Evolutionary conservation across 805 yeast genomes (phyloP).

Genomic region (Wickerhamomyces kurtzmanii): DNA sequence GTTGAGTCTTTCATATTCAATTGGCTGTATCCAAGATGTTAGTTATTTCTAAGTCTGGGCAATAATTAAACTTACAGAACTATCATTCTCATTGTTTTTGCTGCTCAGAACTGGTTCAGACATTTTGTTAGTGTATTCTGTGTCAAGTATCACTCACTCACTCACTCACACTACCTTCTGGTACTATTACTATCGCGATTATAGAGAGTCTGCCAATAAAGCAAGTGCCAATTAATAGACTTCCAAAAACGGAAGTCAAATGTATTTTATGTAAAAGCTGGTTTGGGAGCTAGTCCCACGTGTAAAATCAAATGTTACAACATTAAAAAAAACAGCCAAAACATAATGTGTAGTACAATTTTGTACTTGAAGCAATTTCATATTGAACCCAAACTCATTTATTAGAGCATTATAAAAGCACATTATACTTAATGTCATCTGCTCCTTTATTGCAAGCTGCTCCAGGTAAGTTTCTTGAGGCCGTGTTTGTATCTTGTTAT

Average conservation of each 20-base stretch:
- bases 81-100: too few relatives aligned
- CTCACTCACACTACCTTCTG: too few relatives aligned
- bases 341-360: neutral
- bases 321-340: conserved; percentile 1
- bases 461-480: conserved; percentile 37
- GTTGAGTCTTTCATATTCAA: neutral
- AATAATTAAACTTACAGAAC: too few relatives aligned
- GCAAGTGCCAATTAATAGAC: too few relatives aligned
- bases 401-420: neutral
- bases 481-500: neutral
- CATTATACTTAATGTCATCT: conserved; percentile 39
- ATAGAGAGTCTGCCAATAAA: too few relatives aligned
- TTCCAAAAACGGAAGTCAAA: neutral
- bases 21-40: too few relatives aligned
- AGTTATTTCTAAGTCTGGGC: too few relatives aligned
- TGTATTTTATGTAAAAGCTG: conserved; percentile 1
- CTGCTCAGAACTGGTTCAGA: too few relatives aligned
- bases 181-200: too few relatives aligned
- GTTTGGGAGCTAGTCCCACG: neutral
- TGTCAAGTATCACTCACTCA: too few relatives aligned
- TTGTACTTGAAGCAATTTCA: neutral
- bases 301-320: neutral
- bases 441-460: conserved; percentile 66
- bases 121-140: too few relatives aligned
- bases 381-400: neutral